Evolutionary conservation across 2,329 filamentous ascomycete species (phyloP).

Genomic region (Aphanocladium album): DNA sequence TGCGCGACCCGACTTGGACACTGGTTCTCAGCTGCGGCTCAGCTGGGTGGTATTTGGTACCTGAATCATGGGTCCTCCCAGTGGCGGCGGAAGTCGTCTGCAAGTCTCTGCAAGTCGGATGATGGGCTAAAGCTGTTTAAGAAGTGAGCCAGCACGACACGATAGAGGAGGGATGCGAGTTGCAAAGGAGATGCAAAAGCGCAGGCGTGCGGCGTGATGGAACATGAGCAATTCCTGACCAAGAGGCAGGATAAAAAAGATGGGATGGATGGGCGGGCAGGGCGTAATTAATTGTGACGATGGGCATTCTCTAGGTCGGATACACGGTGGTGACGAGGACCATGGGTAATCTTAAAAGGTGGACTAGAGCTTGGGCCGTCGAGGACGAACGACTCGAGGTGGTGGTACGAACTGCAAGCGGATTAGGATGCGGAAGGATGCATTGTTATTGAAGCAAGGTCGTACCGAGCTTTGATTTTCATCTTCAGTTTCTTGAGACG

Average conservation of each 20-base stretch:
- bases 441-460: background rate
- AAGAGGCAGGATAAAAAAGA: background rate
- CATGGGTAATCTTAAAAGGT: slow-evolving; percentile 13
- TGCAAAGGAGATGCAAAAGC: background rate
- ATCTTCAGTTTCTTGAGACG: too few species aligned
- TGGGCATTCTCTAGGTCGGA: background rate
- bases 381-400: background rate
- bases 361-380: slow-evolving; percentile 10
- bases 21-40: slow-evolving; percentile 5
- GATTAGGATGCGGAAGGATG: background rate
- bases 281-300: slow-evolving; percentile 2
- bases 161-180: background rate
- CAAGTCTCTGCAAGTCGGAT: background rate
- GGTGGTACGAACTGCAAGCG: background rate
- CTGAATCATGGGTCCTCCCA: background rate
- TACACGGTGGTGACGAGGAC: background rate
- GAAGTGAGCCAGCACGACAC: background rate
- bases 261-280: background rate
- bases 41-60: background rate
- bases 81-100: background rate
- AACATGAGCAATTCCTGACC: background rate
- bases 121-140: background rate
- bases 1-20: background rate
- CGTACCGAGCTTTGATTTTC: background rate
- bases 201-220: background rate